These are phyloP conservation scores for Diaporthe longicolla DNA, from an alignment of 2,329 filamentous ascomycete genomes.

Conservation along the genomic window DNA sequence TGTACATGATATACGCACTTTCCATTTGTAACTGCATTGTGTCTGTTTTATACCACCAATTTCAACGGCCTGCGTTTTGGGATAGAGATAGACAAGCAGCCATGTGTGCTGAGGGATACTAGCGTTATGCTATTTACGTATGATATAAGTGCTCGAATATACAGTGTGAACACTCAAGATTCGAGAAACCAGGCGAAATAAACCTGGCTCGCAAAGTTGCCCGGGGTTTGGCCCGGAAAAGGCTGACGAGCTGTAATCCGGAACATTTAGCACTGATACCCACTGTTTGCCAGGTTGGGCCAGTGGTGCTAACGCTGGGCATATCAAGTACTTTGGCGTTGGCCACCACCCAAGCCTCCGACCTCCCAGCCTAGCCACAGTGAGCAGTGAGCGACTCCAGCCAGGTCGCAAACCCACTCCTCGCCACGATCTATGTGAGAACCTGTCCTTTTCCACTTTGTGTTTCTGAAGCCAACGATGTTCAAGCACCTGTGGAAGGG, in stretches of 20 bases:
- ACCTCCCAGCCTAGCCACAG: conserved; percentile 1
- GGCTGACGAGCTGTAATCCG: neutral
- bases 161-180: neutral
- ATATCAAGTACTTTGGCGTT: neutral
- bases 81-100: conserved; percentile 24
- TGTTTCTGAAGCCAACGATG: neutral
- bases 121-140: neutral
- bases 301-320: neutral
- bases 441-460: neutral
- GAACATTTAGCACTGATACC: neutral
- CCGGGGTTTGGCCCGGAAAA: neutral
- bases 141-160: neutral
- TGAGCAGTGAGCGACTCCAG: neutral
- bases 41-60: neutral
- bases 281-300: neutral
- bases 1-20: neutral
- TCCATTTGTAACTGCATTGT: conserved; percentile 8
- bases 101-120: neutral
- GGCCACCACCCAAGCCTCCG: neutral
- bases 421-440: neutral
- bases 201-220: neutral
- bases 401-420: neutral
- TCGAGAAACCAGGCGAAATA: neutral
- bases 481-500: conserved; percentile 5
- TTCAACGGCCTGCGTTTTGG: neutral